Evolutionary conservation across 139 green algal species (phyloP), one percentile per base, ranked within the genome.

Genomic region (Gonium pectorale): DNA sequence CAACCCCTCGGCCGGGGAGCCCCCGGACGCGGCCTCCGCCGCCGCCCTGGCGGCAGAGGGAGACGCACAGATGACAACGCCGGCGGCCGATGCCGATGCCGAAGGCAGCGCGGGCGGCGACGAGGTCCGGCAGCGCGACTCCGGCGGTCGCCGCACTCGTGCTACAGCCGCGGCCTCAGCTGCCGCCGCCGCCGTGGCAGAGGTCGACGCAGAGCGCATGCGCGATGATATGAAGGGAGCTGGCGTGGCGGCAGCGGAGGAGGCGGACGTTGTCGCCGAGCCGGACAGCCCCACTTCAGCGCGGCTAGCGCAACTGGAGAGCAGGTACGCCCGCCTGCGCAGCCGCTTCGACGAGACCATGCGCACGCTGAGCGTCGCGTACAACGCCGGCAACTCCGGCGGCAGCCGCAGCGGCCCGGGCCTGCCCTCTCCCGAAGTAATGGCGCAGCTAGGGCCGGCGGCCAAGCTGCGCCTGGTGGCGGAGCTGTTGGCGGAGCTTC

Each of bases 401-500:
- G 40, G 26, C 22, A 62, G 19, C 33, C 21, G 37, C 29, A 31
- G 29, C 19, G 44, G 41, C 31, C 15, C 38, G 44, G 77, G 60
- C 31, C 59, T 83, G 41, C 77, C 77, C 11, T 64, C 77, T 11
- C 24, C 43, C 27, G 77, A 49, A 31, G 77, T 73, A 22, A 27
- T 83, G 77, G 60, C 43, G 43, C 27, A 63, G 77, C 31, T 83
- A 43, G 33, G 77, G n/a, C 77, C 77, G 0, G 77, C 62, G 3
- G 62, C 44, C 5, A 51, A 68, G 77, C 62, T 83, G 77, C 77
- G 77, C 1, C 77, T 83, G 43, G 62, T 83, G 22, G 77, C 77
- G 22, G 77, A 83, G 77, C 41, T 83, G 43, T 11, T 83, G 43
- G 77, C 77, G 43, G 62, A 73, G 60, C 31, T 83, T 21, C 77